Base-by-base conservation (phyloP, 768 basidiomycete genomes). In the Daedaleopsis nitida region DNA sequence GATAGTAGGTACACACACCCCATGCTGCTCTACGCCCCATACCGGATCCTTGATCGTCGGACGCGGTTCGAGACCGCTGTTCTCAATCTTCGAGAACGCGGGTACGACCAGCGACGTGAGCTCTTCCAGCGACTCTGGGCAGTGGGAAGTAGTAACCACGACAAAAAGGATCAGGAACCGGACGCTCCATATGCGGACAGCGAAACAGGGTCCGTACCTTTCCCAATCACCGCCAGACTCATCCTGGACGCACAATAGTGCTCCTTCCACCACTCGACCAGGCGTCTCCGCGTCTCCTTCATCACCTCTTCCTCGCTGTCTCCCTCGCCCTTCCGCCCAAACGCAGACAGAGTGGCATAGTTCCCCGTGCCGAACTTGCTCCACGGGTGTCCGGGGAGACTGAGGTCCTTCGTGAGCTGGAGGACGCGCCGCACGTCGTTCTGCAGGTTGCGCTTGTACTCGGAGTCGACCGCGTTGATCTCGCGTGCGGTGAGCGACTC, bases 401-500 rank as follows among this genome's bases (percentile, higher is more conserved):
- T 75, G 14, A 81, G 70, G 35, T 69, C 66, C 69, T 84, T 84
- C 59, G 74, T 75, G n/a, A 86, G 71, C 69, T 84, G 83, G 70
- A 77, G 77, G 53, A 80, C 66, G 9, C 84, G 72, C 70, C 81
- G 78, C 23, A 69, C 70, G 67, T 84, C 81, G 39, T 74, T 76
- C 66, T 82, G 82, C 14, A 80, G 65, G 67, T 85, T 86, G 68
- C 82, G 78, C 68, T 81, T 81, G 73, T 81, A 79, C 69, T 86
- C 84, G 10, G 78, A 79, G 66, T 86, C 80, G 38, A 86, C 83
- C 8, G 84, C 84, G 50, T 82, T 76, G 66, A 83, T 74, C 69
- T 86, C 84, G 21, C 80, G 73, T 52, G 76, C 71, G 13, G 78
- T 78, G 60, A 80, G 76, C 43, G 72, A 75, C 1, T 73, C 60